A percentile compares a stretch with the other conserved stretches of the same genome.
Conservation (phyloP, 371 early-diverging fungal species). For the Mortierella sp. region DNA sequence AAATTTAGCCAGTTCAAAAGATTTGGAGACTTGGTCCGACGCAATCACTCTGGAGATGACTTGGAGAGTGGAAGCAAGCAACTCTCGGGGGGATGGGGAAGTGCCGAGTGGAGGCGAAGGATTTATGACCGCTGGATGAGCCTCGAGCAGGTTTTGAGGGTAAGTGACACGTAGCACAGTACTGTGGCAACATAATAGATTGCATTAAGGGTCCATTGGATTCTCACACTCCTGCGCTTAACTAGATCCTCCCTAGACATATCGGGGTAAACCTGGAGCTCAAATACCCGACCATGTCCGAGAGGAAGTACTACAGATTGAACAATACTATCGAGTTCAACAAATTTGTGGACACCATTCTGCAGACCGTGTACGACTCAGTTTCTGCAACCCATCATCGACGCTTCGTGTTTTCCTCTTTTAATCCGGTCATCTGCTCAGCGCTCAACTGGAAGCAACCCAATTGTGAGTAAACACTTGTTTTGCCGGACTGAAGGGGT, state of each 20-base stretch:
- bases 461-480: slow-evolving; percentile 73
- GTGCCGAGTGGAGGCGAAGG: slow-evolving; percentile 48
- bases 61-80: slow-evolving; percentile 20
- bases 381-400: slow-evolving; percentile 58
- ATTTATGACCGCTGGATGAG: slow-evolving; percentile 69
- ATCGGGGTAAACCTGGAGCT: slow-evolving; percentile 89
- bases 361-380: slow-evolving; percentile 83
- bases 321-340: slow-evolving; percentile 77
- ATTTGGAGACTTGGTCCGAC: slow-evolving; percentile 52
- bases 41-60: slow-evolving; percentile 9
- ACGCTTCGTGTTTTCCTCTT: slow-evolving; percentile 86
- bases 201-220: too few relatives aligned
- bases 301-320: slow-evolving; percentile 63
- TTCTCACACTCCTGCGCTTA: neutral
- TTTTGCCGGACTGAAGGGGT: neutral
- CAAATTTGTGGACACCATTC: slow-evolving; percentile 83
- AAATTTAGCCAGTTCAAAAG: slow-evolving; percentile 67
- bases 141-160: slow-evolving; percentile 82
- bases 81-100: slow-evolving; percentile 24
- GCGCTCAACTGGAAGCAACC: slow-evolving; percentile 98
- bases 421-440: slow-evolving; percentile 91
- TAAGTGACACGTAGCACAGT: slow-evolving; percentile 30
- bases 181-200: too few relatives aligned
- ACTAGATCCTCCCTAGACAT: slow-evolving; percentile 73
- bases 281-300: slow-evolving; percentile 80